phyloP scores from a whole-genome alignment of 305 asterid species.

The Caryopteris hybrid region DNA sequence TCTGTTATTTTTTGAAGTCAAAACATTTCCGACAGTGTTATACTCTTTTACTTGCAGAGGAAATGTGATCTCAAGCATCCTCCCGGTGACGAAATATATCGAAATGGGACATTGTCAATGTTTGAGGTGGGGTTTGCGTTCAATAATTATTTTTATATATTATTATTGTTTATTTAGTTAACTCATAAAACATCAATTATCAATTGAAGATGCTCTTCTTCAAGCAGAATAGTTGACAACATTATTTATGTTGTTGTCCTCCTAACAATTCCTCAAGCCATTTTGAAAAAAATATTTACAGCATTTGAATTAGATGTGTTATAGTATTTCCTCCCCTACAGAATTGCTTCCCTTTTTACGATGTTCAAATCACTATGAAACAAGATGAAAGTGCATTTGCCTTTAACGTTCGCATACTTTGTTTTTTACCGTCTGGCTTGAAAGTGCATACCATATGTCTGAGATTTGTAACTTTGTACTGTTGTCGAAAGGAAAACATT shows the following conservation, averaged over 20 bases:
- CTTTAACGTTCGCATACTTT: too few species aligned
- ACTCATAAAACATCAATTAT: background rate
- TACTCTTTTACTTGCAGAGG: conserved; percentile 39
- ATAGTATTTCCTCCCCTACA: background rate
- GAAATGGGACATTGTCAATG: conserved; percentile 95
- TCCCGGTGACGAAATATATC: conserved; percentile 97
- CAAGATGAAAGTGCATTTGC: too few species aligned
- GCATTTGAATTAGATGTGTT: background rate
- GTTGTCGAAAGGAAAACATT: background rate
- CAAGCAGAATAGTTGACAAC: background rate
- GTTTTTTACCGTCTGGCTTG: background rate
- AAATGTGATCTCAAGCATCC: conserved; percentile 99
- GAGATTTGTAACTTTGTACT: background rate
- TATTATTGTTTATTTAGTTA: too few species aligned
- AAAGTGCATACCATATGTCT: conserved; percentile 3
- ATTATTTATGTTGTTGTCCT: background rate
- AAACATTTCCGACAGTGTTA: too few species aligned
- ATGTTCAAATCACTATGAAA: background rate
- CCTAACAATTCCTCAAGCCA: background rate
- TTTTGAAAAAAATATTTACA: background rate
- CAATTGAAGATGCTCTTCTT: background rate
- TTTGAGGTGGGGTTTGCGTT: conserved; percentile 62
- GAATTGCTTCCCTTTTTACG: background rate
- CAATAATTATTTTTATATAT: background rate
- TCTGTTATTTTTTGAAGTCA: too few species aligned